Evolutionary conservation across 2,329 filamentous ascomycete genomes (phyloP).

Genomic region (Pestalotiopsis sp.): DNA sequence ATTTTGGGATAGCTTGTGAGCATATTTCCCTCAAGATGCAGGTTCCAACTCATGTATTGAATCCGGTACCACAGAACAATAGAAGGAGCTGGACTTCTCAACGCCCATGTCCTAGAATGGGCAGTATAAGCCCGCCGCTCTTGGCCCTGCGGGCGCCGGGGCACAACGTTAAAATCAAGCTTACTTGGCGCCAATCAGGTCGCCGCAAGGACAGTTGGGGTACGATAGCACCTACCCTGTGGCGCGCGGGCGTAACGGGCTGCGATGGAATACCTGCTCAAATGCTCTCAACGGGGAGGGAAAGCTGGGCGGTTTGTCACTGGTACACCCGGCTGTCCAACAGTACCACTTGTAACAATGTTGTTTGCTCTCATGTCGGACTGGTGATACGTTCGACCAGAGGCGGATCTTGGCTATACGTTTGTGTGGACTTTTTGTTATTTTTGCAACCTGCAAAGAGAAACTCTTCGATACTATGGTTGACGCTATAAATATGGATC

Average conservation of each 20-base stretch:
- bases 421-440: too few relatives aligned
- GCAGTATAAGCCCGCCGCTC: slow-evolving; percentile 1
- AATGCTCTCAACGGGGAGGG: slow-evolving; percentile 1
- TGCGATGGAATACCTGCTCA: slow-evolving; percentile 12
- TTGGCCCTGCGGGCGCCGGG: background rate
- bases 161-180: slow-evolving; percentile 6
- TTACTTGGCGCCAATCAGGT: slow-evolving; percentile 5
- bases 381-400: too few relatives aligned
- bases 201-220: background rate
- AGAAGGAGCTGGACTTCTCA: too few relatives aligned
- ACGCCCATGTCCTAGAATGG: too few relatives aligned
- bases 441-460: too few relatives aligned
- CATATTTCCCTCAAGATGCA: too few relatives aligned
- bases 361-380: too few relatives aligned
- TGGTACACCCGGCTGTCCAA: background rate
- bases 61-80: background rate
- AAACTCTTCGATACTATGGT: too few relatives aligned
- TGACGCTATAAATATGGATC: background rate
- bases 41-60: too few relatives aligned
- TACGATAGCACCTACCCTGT: background rate
- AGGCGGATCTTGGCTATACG: too few relatives aligned
- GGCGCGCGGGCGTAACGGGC: background rate
- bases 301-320: background rate
- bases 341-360: too few relatives aligned
- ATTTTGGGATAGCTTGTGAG: too few relatives aligned